Evolutionary conservation across 306 rosid genomes (phyloP), one percentile per base, ranked within the genome.

Genomic region (Ammopiptanthus mongolicus): DNA sequence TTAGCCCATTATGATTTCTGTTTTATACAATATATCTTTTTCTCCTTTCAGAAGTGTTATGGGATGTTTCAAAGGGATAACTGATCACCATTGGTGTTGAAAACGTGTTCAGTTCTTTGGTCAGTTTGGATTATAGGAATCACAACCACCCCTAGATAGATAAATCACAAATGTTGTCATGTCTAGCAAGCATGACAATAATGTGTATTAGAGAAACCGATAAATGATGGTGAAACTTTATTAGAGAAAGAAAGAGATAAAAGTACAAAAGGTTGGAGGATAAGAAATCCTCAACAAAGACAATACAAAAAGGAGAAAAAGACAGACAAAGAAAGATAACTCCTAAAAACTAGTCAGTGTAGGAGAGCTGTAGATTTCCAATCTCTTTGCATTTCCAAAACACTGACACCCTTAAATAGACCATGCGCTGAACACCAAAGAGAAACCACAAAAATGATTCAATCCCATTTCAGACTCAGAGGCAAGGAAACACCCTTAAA

Each of bases 41-140:
- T 44, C 50, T 37, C 47, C 9, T 39, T 14, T 11, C 39, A 31
- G 65, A 29, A 57, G 53, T 37, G 29, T 44, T 3, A 11, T 2
- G 12, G 53, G 31, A 65, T 34, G 56, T 68, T 75, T 68, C 67
- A 60, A 74, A 59, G 8, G 44, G 41, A 52, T 5, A 14, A 13
- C 65, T 70, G 29, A 68, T 68, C 60, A 74, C 28, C 15, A 14
- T 33, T 18, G 36, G 56, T 15, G 51, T 17, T 47, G 58, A 14
- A 65, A 57, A 74, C 65, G 8, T 48, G 48, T 67, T 23, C 63
- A 66, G 69, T 33, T 55, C 14, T 55, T 63, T 61, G 17, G 69
- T 31, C 11, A 11, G 59, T 36, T 34, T 3, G 37, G 70, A 36
- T 58, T 6, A 23, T 44, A 58, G 22, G 59, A 67, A 73, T 34